These are phyloP conservation scores for Candida glaebosa DNA, from an alignment of 805 yeast genomes.

Conservation along the genomic window DNA sequence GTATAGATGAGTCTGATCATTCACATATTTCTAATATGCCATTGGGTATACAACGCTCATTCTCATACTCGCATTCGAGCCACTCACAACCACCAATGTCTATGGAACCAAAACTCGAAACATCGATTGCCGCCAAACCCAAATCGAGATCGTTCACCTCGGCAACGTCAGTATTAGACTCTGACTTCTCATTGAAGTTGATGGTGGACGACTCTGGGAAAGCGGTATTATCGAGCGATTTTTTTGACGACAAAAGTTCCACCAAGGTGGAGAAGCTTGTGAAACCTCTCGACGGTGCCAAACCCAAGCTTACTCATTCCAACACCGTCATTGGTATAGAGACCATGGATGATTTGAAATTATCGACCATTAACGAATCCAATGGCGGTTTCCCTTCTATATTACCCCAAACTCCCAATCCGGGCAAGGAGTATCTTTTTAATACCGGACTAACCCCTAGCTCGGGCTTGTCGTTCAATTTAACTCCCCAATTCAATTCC, in stretches of 20 bases:
- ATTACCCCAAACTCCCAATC: conserved; percentile 35
- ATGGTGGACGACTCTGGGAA: conserved; percentile 41
- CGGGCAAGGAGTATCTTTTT: conserved; percentile 22
- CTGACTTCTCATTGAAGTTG: conserved; percentile 30
- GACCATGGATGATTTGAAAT: conserved; percentile 12
- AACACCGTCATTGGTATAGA: conserved; percentile 29
- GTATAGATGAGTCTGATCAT: neutral
- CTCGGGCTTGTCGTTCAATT: conserved; percentile 22
- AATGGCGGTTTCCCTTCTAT: neutral
- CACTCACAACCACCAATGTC: neutral
- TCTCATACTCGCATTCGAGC: neutral
- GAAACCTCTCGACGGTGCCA: conserved; percentile 2
- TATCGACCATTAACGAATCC: conserved; percentile 7
- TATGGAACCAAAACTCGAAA: neutral
- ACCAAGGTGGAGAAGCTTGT: neutral
- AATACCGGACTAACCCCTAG: conserved; percentile 31
- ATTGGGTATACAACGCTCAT: neutral
- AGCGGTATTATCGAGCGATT: conserved; percentile 31
- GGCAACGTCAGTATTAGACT: neutral
- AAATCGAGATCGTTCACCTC: neutral
- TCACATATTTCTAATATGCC: neutral
- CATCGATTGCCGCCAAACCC: neutral
- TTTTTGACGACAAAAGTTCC: conserved; percentile 9
- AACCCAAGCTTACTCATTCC: conserved; percentile 21
- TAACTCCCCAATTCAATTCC: conserved; percentile 40